phyloP scores from a whole-genome alignment of 768 basidiomycete genomes.

The Serendipita sp. region DNA sequence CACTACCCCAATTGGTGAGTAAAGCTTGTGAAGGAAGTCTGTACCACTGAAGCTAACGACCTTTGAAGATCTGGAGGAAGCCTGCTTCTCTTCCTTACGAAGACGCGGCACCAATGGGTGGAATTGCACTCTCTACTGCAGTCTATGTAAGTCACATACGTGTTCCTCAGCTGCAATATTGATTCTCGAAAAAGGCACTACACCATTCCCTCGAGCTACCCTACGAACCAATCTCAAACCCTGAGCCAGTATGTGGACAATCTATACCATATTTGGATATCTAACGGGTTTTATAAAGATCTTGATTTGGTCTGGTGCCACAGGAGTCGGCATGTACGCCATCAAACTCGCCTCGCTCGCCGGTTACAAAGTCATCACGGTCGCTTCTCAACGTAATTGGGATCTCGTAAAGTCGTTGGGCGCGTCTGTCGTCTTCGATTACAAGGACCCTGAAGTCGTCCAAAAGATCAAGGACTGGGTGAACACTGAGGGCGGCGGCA shows the following conservation, averaged over 20 bases:
- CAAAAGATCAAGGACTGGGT: slow-evolving; percentile 16
- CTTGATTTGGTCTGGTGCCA: slow-evolving; percentile 19
- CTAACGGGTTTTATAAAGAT: slow-evolving; percentile 9
- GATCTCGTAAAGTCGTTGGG: slow-evolving; percentile 23
- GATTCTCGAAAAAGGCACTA: slow-evolving; percentile 3
- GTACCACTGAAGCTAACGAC: neutral
- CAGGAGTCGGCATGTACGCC: slow-evolving; percentile 22
- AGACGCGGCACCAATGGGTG: slow-evolving; percentile 13
- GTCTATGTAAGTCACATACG: slow-evolving; percentile 5
- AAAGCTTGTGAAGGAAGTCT: too few relatives aligned
- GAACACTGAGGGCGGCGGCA: slow-evolving; percentile 11
- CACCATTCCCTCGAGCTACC: slow-evolving; percentile 11
- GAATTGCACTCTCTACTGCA: slow-evolving; percentile 13
- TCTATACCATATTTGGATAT: neutral
- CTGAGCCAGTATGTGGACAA: neutral
- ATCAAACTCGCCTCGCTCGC: slow-evolving; percentile 20
- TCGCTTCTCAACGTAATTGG: slow-evolving; percentile 21
- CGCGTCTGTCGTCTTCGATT: slow-evolving; percentile 21
- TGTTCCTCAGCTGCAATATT: neutral
- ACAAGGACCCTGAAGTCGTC: slow-evolving; percentile 12
- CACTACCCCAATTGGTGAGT: slow-evolving; percentile 9
- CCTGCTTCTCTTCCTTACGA: slow-evolving; percentile 12
- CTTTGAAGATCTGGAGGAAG: slow-evolving; percentile 11
- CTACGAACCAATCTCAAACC: neutral
- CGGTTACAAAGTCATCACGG: slow-evolving; percentile 21